Base-by-base conservation (phyloP, 2,329 filamentous ascomycete genomes). In the Chaetomiaceae sp. region DNA sequence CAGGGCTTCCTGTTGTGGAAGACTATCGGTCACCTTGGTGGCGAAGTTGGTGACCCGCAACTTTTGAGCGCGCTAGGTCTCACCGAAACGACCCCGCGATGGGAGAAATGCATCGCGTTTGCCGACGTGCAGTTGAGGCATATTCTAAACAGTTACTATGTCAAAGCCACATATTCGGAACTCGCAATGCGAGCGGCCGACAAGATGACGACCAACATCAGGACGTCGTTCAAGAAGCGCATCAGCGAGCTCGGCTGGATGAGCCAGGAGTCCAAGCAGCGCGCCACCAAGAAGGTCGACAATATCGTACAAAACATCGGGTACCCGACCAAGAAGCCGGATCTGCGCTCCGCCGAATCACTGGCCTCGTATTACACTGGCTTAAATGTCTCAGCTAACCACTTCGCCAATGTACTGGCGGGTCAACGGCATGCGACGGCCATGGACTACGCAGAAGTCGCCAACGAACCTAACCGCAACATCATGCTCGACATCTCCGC, bases 81-180 rank as follows among this genome's bases (percentile, higher is more conserved):
- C n/a, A n/a, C n/a, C n/a, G n/a, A n/a, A n/a, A n/a, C n/a, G n/a
- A n/a, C n/a, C n/a, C n/a, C n/a, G 61, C 75, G 84, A 41, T 87
- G 84, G 84, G 76, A 84, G 61, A 82, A 75, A 6, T 89, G 85
- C 60, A 75, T 53, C 9, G 7, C 1, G 1, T 11, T 10, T 1
- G 21, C 85, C 5, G 82, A 86, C 57, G 16, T 16, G 7, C 32
- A 30, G 5, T 66, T 89, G 20, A 79, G 79, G 2, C 89, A 85
- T 84, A 84, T 86, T 44, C 69, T 87, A 14, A 85, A 83, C 63
- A 80, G 84, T 20, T 88, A 89, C 70, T 90, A 84, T 58, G 75
- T 89, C 2, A 79, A 88, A 56, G 80, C 81, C 44, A 77, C 84
- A 1, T 89, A 89, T 62, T 81, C 83, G 0, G 76, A 83, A 11